Conservation (phyloP, 75 land plant species). For the Larix kaempferi region DNA sequence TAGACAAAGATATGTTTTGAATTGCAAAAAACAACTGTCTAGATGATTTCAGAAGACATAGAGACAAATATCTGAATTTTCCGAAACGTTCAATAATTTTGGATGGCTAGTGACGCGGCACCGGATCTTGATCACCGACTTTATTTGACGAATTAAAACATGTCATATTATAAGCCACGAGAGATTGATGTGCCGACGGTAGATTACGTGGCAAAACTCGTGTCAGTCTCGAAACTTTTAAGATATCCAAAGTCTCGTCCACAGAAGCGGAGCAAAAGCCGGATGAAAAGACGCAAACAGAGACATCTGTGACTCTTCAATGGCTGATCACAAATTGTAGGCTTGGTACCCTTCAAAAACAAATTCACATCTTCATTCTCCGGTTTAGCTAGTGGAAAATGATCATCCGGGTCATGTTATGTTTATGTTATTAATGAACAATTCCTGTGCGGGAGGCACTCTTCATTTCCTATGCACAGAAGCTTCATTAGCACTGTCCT, state of each 20-base stretch:
- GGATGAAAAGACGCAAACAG: neutral
- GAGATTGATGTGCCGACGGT: neutral
- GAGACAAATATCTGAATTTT: too few species aligned
- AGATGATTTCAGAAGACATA: too few species aligned
- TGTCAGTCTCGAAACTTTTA: neutral
- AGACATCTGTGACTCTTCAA: neutral
- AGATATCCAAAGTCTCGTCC: conserved; percentile 9
- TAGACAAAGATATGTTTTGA: too few species aligned
- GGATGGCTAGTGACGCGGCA: too few species aligned
- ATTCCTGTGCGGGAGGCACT: neutral
- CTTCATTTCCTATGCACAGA: neutral
- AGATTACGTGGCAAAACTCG: conserved; percentile 1
- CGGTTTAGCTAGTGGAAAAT: too few species aligned
- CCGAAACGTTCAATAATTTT: too few species aligned
- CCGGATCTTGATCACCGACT: too few species aligned
- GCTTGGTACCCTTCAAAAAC: neutral
- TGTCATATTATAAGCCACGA: neutral
- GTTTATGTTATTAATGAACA: conserved; percentile 3
- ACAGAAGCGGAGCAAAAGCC: neutral
- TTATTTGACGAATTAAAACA: too few species aligned
- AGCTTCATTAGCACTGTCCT: neutral
- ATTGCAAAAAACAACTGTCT: too few species aligned
- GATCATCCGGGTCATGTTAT: too few species aligned
- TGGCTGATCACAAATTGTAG: neutral
- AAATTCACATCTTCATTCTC: too few species aligned